Evolutionary conservation across 2,329 filamentous ascomycete genomes (phyloP), one percentile per base, ranked within the genome.

Genomic region (Aspergillus oerlinghausenensis): DNA sequence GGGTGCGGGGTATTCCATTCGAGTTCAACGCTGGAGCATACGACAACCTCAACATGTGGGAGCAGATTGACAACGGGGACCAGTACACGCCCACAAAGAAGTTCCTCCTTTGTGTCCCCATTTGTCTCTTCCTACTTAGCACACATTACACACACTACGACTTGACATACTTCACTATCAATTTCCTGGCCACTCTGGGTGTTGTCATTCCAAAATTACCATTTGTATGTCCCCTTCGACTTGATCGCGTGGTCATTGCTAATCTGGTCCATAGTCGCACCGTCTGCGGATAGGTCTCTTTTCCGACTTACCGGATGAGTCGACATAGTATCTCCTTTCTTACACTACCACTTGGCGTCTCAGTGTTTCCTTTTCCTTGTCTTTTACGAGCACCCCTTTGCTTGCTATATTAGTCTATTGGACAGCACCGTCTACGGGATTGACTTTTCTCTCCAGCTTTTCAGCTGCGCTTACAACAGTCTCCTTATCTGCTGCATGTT

Each of bases 1-100:
- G 91, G 82, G 94, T 99, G 66, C 91, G 93, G 72, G 94, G 94
- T 66, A 91, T 97, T 49, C 94, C 94, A 5, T 99, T 99, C 72
- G 94, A 99, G 76, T 99, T 99, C 83, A 99, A 99, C 73, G 88
- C 90, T 55, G 94, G 94, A 58, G 94, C 94, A 66, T 99, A 97
- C 76, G 94, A 99, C 82, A 97, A 99, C 76, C 83, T 99, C 71
- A 99, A 97, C 80, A 97, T 99, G 94, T 99, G 94, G 94, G 94
- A 99, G 80, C 94, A 99, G 79, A 99, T 99, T 74, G 94, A 99
- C 80, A 95, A 97, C 70, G 94, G 94, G 49, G 94, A 94, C 67
- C 94, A 99, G 75, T 99, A 97, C 79, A 99, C 94, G 0, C 94
- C 94, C 3, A 90, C 94, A 64, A 99, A 99, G 82, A 99, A 99